These are phyloP conservation scores for Lenwebbia sp. DNA, from an alignment of 345 rosid genomes.

Conservation along the genomic window DNA sequence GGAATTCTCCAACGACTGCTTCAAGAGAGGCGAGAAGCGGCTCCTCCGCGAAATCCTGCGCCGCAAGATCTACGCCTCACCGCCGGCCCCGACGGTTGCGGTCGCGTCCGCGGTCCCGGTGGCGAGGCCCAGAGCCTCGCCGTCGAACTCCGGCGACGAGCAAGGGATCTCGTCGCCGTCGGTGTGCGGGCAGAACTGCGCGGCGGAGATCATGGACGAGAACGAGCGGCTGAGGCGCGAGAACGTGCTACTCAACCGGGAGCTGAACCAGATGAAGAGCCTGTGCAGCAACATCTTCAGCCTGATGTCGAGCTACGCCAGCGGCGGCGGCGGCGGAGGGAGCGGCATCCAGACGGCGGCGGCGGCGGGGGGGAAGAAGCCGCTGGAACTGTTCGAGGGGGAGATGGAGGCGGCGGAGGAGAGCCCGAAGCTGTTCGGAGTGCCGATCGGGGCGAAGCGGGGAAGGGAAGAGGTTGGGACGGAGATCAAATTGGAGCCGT, in stretches of 20 bases:
- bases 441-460: conserved; percentile 9
- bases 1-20: conserved; percentile 83
- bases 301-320: conserved; percentile 16
- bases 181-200: conserved; percentile 3
- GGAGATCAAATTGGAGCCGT: conserved; percentile 2
- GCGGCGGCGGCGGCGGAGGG: background rate
- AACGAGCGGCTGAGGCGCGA: conserved; percentile 32
- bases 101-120: background rate
- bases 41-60: conserved; percentile 75
- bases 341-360: background rate
- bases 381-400: background rate
- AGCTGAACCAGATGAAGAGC: conserved; percentile 22
- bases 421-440: conserved; percentile 10
- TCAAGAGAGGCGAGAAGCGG: conserved; percentile 57
- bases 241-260: conserved; percentile 17
- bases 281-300: conserved; percentile 18
- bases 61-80: conserved; percentile 32
- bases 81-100: background rate
- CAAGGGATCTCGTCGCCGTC: conserved; percentile 8
- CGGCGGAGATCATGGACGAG: conserved; percentile 24
- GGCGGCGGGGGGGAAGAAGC: background rate
- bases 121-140: conserved; percentile 25
- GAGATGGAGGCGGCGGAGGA: background rate
- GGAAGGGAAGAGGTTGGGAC: background rate
- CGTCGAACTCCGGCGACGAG: conserved; percentile 31